Evolutionary conservation across 2,329 filamentous ascomycete species (phyloP), one percentile per base, ranked within the genome.

Genomic region (Fusarium falciforme): DNA sequence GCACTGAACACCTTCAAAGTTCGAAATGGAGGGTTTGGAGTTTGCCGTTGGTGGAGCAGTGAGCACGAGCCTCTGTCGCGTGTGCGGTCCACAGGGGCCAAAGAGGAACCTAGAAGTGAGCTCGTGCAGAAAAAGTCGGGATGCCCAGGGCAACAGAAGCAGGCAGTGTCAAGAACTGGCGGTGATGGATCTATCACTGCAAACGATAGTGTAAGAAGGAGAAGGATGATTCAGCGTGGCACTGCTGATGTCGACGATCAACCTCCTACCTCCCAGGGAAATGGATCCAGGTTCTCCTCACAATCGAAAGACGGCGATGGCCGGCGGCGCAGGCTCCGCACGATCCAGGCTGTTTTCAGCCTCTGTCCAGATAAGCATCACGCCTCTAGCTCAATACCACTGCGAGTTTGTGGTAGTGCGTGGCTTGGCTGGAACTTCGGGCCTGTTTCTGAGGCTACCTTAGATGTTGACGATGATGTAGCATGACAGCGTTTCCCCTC

Each of bases 361-460:
- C 38, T 58, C 63, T 49, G 67, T 64, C 38, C 62, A 78, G 76
- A 78, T 78, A 78, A 78, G 76, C 76, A 77, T 77, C 68, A 69
- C 67, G 68, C 74, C 72, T 68, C 72, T 65, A 72, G 71, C 61
- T 71, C 42, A 25, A 74, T 75, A 40, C 63, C 61, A 71, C 67
- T 49, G 52, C 66, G 67, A 69, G 61, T 64, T 38, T 69, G 60
- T 36, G 54, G 61, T 57, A 57, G 62, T 54, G 16, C 47, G 71
- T 76, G 74, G 74, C 74, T 76, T 76, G 69, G 68, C 72, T 70
- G 47, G 57, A 67, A 74, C 68, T 65, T 55, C 59, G 42, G 42
- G 25, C 58, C n/a, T 40, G 29, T 29, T 59, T 60, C 40, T 63
- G 62, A 59, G 35, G 62, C 66, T 67, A 67, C 42, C 36, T 40